phyloP scores from a whole-genome alignment of 1,284 basidiomycete species.

The Coniferiporia weirii region DNA sequence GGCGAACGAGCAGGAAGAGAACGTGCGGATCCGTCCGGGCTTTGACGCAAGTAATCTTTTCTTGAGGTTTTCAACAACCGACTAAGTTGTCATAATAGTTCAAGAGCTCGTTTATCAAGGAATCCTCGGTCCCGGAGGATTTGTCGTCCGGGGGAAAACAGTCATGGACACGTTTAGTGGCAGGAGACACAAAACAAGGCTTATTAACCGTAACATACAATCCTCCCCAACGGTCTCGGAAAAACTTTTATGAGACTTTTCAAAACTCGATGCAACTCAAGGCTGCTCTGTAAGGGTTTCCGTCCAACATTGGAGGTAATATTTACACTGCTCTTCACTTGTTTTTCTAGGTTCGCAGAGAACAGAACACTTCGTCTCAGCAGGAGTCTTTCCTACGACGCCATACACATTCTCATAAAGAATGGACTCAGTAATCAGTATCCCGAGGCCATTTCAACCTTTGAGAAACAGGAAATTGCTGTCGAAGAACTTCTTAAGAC shows the following conservation, averaged over 20 bases:
- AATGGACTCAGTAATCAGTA: constrained; percentile 29
- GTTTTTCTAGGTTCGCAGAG: neutral
- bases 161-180: constrained; percentile 21
- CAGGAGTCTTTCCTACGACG: constrained; percentile 25
- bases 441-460: constrained; percentile 24
- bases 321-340: constrained; percentile 1
- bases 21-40: constrained; percentile 35
- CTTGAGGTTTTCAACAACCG: neutral
- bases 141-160: neutral
- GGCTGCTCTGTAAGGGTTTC: constrained; percentile 16
- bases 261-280: constrained; percentile 4
- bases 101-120: constrained; percentile 4
- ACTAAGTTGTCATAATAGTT: neutral
- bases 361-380: constrained; percentile 26
- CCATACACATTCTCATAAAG: constrained; percentile 27
- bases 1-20: constrained; percentile 53
- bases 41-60: constrained; percentile 34
- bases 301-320: neutral
- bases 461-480: constrained; percentile 22
- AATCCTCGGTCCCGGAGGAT: neutral
- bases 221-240: neutral
- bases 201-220: constrained; percentile 19
- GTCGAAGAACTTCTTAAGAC: neutral
- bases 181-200: constrained; percentile 23
- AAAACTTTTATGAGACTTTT: neutral